phyloP scores from a whole-genome alignment of 176 grass and related monocot genomes.

The Lolium perenne region DNA sequence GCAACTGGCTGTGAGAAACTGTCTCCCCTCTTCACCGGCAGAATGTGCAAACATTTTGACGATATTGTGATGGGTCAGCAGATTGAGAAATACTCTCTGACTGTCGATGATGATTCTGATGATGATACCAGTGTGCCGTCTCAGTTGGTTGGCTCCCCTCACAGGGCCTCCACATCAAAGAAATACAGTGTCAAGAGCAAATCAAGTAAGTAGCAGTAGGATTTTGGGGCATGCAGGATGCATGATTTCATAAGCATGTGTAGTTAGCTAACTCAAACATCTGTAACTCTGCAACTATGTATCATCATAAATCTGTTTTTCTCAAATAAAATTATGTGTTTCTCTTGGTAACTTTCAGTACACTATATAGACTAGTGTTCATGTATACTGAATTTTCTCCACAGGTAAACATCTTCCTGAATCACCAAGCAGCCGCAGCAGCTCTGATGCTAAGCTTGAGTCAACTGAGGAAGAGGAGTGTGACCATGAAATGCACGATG shows the following conservation, averaged over 20 bases:
- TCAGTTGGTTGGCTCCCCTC: neutral
- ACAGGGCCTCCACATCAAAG: conserved; percentile 13
- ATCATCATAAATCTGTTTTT: neutral
- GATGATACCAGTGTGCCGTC: neutral
- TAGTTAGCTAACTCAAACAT: neutral
- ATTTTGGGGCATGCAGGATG: neutral
- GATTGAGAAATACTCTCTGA: neutral
- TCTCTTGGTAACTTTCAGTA: neutral
- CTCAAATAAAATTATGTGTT: neutral
- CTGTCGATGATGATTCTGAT: neutral
- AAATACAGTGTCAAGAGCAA: conserved; percentile 23
- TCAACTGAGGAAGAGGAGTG: conserved; percentile 31
- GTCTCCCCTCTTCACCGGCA: neutral
- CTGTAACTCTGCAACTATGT: neutral
- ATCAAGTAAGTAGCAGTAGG: neutral
- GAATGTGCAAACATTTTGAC: neutral
- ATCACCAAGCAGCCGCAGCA: conserved; percentile 16
- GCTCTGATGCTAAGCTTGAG: conserved; percentile 4
- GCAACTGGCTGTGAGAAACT: conserved; percentile 49
- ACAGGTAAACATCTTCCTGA: conserved; percentile 18
- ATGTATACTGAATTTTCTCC: neutral
- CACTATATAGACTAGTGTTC: neutral
- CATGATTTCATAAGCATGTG: neutral
- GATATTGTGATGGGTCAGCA: neutral
- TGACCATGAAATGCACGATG: neutral